Evolutionary conservation across 164 flowering plant species (phyloP), one percentile per base, ranked within the genome.

Genomic region (Macadamia tetraphylla): DNA sequence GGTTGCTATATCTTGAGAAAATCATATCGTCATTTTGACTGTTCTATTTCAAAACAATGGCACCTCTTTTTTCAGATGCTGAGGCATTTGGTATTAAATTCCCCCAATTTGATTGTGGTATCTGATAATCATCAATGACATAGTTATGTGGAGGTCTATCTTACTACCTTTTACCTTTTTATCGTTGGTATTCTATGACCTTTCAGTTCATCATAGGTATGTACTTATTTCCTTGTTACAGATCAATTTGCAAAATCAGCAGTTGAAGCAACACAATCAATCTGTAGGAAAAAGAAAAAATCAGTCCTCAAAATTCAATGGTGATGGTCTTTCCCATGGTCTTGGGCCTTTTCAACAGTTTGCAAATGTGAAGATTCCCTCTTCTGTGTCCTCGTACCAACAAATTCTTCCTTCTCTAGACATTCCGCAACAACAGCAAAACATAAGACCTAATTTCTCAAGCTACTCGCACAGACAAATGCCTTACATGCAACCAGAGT

Each of bases 221-320:
- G 43, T 46, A 1, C 13, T 56, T 65, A 59, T 62, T 35, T 2
- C 40, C 62, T 48, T 29, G 13, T 67, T 58, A 64, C 86, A 87
- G 87, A 68, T 65, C 31, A 77, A 66, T 70, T 64, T 62, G 61
- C 77, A 79, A 9, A 75, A 62, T 67, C 82, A 73, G 70, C 81
- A 69, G 71, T 29, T 67, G 31, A 78, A 76, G 75, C 73, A 63
- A 44, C 75, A 67, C 48, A 74, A 75, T 44, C 78, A 75, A 67
- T 44, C 70, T 23, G 74, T 69, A 30, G 83, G 78, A 30, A 80
- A 74, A 64, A 73, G 70, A 60, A 69, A 67, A 67, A 74, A 68
- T 29, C 71, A 40, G 6, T 62, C 68, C 44, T 59, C 57, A 52
- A 73, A 65, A 63, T 71, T 62, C 62, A 13, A 66, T 65, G 67